Evolutionary conservation across 108 stramenopile species (phyloP), one percentile per base, ranked within the genome.

Genomic region (Chaetoceros tenuissimus): DNA sequence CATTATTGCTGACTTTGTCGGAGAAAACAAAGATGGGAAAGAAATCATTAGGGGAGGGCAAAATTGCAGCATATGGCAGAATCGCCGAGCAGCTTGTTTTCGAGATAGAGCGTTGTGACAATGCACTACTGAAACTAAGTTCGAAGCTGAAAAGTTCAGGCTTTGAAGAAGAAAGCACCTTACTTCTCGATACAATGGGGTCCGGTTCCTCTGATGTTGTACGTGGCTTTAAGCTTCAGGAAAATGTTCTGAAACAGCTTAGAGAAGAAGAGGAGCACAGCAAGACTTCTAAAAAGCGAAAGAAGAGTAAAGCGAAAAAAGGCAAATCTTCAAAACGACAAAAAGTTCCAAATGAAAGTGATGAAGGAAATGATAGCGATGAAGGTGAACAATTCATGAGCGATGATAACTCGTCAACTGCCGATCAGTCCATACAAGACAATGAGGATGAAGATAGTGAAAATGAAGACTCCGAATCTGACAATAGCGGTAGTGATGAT

Each of bases 61-160:
- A 74, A 55, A 68, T 74, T 24, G 62, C 69, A 28, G 59, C 63
- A 23, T 69, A 74, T 40, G 73, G 73, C 18, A 66, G 59, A 34
- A 55, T 51, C 18, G 45, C 73, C 24, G 62, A 68, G 7, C 53
- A 59, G 22, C 55, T 74, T 23, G 73, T 74, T 24, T 74, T 70
- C 50, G 67, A 74, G 28, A 74, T 70, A 27, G 73, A 74, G 43
- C 64, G 60, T 29, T 44, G 65, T 46, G 73, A 74, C 46, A 74
- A 68, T 45, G 62, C 67, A 3, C 34, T 74, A 19, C 57, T 68
- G 55, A 74, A 67, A 48, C 29, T 68, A 21, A 55, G 55, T 5
- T 28, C 62, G 21, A 64, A 46, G 52, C 49, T 74, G 24, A 71
- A 71, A 44, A 57, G 51, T 30, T 40, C 50, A 3, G 69, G 73